Conservation (phyloP, 148 eudicot genomes). For the Dianthus caryophyllus region DNA sequence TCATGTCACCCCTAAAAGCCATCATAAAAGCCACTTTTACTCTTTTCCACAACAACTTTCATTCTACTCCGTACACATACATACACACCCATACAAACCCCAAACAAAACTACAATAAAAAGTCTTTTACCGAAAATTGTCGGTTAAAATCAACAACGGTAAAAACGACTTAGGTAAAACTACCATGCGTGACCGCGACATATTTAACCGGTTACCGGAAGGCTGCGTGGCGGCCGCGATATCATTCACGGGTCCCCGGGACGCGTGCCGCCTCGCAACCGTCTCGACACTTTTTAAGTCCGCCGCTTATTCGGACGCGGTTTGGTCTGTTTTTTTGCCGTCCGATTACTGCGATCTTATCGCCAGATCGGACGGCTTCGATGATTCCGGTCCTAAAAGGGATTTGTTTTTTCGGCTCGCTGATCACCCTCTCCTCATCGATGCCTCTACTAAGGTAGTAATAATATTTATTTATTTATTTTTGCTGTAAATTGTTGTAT, state of each 20-base stretch:
- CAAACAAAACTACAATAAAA: neutral
- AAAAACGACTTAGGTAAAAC: neutral
- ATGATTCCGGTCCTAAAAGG: slow-evolving; percentile 30
- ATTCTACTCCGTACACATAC: neutral
- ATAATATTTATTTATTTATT: neutral
- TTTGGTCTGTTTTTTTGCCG: slow-evolving; percentile 47
- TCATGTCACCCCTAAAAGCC: no score
- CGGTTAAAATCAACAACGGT: neutral
- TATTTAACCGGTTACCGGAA: slow-evolving; percentile 35
- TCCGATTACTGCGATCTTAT: slow-evolving; percentile 40
- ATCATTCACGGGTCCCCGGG: slow-evolving; percentile 36
- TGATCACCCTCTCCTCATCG: slow-evolving; percentile 41
- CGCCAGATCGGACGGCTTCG: slow-evolving; percentile 23
- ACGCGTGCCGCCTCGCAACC: slow-evolving; percentile 33
- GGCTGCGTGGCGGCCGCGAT: slow-evolving; percentile 36
- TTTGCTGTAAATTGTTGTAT: neutral
- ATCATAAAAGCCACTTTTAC: no score
- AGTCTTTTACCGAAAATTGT: slow-evolving; percentile 9
- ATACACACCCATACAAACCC: neutral
- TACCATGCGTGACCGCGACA: neutral
- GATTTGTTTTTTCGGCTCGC: slow-evolving; percentile 42
- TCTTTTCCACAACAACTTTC: no score
- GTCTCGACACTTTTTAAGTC: slow-evolving; percentile 37
- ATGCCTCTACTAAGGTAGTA: slow-evolving; percentile 54
- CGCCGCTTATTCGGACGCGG: slow-evolving; percentile 49